A percentile compares a stretch with the other conserved stretches of the same genome.
phyloP scores from a whole-genome alignment of 108 stramenopile genomes.

The Cylindrotheca closterium region DNA sequence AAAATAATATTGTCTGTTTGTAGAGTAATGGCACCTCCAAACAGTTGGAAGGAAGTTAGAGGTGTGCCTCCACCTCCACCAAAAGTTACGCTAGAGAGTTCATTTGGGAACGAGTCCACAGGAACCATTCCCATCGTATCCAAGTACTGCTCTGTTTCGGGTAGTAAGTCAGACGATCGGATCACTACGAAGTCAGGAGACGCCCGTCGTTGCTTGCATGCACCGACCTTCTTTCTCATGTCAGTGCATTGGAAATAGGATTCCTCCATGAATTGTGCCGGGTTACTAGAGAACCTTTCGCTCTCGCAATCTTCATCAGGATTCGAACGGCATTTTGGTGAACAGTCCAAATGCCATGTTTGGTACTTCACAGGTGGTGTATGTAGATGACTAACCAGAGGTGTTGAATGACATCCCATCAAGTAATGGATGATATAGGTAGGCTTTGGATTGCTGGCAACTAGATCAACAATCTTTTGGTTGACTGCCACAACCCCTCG shows the following conservation, averaged over 20 bases:
- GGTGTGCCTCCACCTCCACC: no score
- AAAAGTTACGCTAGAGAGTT: no score
- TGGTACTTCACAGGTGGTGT: constrained; percentile 33
- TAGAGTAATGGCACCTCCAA: not conserved
- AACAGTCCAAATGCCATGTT: constrained; percentile 76
- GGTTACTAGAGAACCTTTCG: constrained; percentile 65
- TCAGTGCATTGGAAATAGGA: constrained; percentile 18
- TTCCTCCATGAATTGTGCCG: constrained; percentile 48
- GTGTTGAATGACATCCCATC: constrained; percentile 85
- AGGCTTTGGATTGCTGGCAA: constrained; percentile 16
- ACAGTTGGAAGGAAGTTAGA: not conserved
- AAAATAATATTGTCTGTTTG: not conserved
- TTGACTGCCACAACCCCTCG: constrained; percentile 70
- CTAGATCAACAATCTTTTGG: constrained; percentile 43
- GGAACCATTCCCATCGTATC: constrained; percentile 16
- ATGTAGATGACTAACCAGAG: constrained; percentile 80
- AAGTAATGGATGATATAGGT: constrained; percentile 60
- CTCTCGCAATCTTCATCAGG: constrained; percentile 63
- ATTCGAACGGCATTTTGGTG: constrained; percentile 64
- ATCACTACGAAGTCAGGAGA: constrained; percentile 30
- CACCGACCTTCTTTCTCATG: not conserved
- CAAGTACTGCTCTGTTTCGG: no score
- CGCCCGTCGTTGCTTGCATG: not conserved
- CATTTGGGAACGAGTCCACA: constrained; percentile 27
- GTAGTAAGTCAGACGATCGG: constrained; percentile 3